phyloP scores from a whole-genome alignment of 2,329 filamentous ascomycete species.

The Knufia petricola region DNA sequence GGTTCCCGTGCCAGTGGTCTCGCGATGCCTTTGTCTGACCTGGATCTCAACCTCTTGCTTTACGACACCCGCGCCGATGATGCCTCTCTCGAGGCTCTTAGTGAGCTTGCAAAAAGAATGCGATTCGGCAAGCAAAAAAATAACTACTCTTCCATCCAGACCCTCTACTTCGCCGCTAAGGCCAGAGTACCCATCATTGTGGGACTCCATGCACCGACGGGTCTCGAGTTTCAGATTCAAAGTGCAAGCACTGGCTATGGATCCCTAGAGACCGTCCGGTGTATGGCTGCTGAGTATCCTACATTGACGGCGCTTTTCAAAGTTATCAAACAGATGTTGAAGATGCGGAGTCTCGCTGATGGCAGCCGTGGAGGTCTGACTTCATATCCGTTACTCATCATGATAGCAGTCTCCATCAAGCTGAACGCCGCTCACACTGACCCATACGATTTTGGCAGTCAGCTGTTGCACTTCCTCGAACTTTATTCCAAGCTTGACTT shows the following conservation, averaged over 20 bases:
- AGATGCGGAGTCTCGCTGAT: slow-evolving; percentile 41
- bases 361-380: slow-evolving; percentile 41
- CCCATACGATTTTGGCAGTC: slow-evolving; percentile 28
- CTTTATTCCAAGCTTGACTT: slow-evolving; percentile 43
- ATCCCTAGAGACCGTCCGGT: slow-evolving; percentile 35
- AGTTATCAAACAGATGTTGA: slow-evolving; percentile 41
- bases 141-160: slow-evolving; percentile 20
- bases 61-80: not conserved
- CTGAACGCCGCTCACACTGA: slow-evolving; percentile 30
- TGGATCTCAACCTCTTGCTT: slow-evolving; percentile 38
- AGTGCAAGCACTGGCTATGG: slow-evolving; percentile 33
- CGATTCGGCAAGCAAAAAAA: slow-evolving; percentile 20
- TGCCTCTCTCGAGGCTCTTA: not conserved
- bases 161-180: slow-evolving; percentile 12
- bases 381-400: slow-evolving; percentile 47
- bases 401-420: slow-evolving; percentile 46
- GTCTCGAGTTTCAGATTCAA: slow-evolving; percentile 45
- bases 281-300: slow-evolving; percentile 42
- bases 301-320: slow-evolving; percentile 42
- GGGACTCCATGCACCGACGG: slow-evolving; percentile 37
- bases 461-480: slow-evolving; percentile 41
- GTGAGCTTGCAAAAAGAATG: slow-evolving; percentile 17
- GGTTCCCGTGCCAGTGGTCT: slow-evolving; percentile 47
- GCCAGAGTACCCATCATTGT: slow-evolving; percentile 28
- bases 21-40: slow-evolving; percentile 43